Base-by-base conservation (phyloP, 768 basidiomycete genomes). In the Lepiota brunneoincarnata region DNA sequence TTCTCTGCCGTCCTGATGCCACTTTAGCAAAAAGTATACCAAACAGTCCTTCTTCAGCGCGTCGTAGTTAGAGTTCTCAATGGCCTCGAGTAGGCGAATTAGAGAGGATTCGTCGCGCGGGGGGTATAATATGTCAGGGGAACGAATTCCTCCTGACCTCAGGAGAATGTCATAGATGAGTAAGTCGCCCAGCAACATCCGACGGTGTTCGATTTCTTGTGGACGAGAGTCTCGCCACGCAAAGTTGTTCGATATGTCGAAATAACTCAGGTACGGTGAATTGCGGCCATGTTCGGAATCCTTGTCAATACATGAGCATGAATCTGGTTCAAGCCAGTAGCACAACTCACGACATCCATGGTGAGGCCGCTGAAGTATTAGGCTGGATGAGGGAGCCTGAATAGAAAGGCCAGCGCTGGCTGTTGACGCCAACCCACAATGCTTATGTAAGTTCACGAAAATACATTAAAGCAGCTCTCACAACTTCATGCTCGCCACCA, bases 1-100 rank as follows among this genome's bases (percentile, higher is more conserved):
- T 75, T 87, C 72, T 64, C 76, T 69, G 4, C 80, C 78, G 64
- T 91, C 87, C 61, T 79, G 74, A 55, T 87, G 82, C 86, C 86
- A 91, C 64, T 89, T 91, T 55, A 93, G 75, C 57, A 93, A 70
- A 63, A 84, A 92, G 69, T 91, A 93, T 1, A 91, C 71, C 40
- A 93, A 71, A 58, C 87, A 90, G 56, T 92, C 85, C 67, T 84
- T 84, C 77, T 93, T 93, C 51, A 93, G 75, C 28, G 71, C 64
- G 67, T 93, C 91, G 58, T 89, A 93, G 3, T 69, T 64, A 0
- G 83, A 87, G 23, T 69, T 58, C 39, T 79, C 75, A 57, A 93
- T 87, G 15, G 80, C 80, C 20, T 77, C 72, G 45, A 93, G 69
- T 3, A 93, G 74, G 10, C 70, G 72, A 43, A 74, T 64, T n/a